Evolutionary conservation across 2,329 filamentous ascomycete species (phyloP).

Genomic region (Fusarium mangiferae): DNA sequence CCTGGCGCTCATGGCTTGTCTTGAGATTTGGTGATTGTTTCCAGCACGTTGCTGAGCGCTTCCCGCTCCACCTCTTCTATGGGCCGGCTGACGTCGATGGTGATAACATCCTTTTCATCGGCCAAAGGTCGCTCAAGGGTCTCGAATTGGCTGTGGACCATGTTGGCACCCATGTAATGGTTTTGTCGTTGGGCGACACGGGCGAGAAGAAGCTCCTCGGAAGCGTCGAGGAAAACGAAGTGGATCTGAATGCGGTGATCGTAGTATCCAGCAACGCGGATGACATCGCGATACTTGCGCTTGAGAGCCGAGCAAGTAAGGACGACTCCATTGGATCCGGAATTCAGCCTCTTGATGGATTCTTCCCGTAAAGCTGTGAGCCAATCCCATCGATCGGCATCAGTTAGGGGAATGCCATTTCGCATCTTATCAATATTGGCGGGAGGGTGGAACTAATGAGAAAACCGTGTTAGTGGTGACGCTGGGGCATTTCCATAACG

Average conservation of each 20-base stretch:
- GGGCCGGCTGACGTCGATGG: slow-evolving; percentile 72
- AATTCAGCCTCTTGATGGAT: slow-evolving; percentile 65
- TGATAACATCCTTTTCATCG: slow-evolving; percentile 78
- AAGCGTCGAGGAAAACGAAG: slow-evolving; percentile 89
- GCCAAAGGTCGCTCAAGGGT: slow-evolving; percentile 82
- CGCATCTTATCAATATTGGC: slow-evolving; percentile 94
- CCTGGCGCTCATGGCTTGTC: slow-evolving; percentile 28
- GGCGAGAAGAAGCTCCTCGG: slow-evolving; percentile 77
- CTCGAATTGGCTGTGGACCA: slow-evolving; percentile 93
- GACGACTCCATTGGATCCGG: slow-evolving; percentile 79
- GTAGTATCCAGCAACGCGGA: slow-evolving; percentile 82
- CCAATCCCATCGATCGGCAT: slow-evolving; percentile 98
- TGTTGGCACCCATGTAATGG: slow-evolving; percentile 95
- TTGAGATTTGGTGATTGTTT: slow-evolving; percentile 55
- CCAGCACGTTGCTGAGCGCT: slow-evolving; percentile 66
- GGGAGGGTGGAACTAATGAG: slow-evolving; percentile 73
- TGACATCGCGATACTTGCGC: slow-evolving; percentile 95
- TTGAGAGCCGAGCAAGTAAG: slow-evolving; percentile 96
- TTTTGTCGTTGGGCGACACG: slow-evolving; percentile 79
- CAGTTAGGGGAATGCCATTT: slow-evolving; percentile 83
- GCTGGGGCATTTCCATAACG: neutral
- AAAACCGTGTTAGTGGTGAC: slow-evolving; percentile 39
- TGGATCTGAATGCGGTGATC: slow-evolving; percentile 80
- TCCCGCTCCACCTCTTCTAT: slow-evolving; percentile 69
- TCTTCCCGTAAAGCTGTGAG: slow-evolving; percentile 80